Base-by-base conservation (phyloP, 352 stramenopile genomes). In the Globisporangium paddicum region DNA sequence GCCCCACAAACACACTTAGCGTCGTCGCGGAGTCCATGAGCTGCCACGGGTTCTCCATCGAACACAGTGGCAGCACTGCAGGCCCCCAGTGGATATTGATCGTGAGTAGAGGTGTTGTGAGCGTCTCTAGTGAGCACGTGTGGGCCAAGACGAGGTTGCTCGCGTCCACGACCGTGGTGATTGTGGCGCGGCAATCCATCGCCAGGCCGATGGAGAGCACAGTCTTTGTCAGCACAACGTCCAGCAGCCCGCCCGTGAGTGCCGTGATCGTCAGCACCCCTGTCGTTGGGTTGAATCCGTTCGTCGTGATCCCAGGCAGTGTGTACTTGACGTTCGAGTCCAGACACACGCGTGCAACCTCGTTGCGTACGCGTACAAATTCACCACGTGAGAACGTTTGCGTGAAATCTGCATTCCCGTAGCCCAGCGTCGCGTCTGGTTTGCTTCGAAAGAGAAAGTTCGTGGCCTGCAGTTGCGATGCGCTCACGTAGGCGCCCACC, bases 31-130 rank as follows among this genome's bases (percentile, higher is more conserved):
- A 28, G n/a, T 71, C 65, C 50, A 89, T 67, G 1, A 52, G 40
- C 9, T 51, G 64, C 85, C 82, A 93, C 0, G 83, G 72, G 40
- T 93, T 72, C 1, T 55, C 42, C 0, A 45, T 49, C 2, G 65
- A 46, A 30, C 86, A 95, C 6, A 95, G 59, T 5, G 86, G 83
- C 1, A 95, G 53, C 53, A 90, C 55, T 0, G 80, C 80, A 4
- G 86, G 82, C 0, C 86, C 86, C 48, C 77, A 86, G 58, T 90
- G 81, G 0, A 93, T 52, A 48, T 68, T 69, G 25, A 95, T 61
- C 11, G 52, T 40, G 0, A 77, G 64, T 9, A 58, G 51, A 0
- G 64, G 9, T 0, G 50, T 49, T 8, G 49, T 46, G n/a, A 79
- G 60, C 41, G 75, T 58, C 11, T 40, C 57, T 5, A 59, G 38